Conservation (phyloP, 805 yeast species). For the Barnettozyma salicaria region DNA sequence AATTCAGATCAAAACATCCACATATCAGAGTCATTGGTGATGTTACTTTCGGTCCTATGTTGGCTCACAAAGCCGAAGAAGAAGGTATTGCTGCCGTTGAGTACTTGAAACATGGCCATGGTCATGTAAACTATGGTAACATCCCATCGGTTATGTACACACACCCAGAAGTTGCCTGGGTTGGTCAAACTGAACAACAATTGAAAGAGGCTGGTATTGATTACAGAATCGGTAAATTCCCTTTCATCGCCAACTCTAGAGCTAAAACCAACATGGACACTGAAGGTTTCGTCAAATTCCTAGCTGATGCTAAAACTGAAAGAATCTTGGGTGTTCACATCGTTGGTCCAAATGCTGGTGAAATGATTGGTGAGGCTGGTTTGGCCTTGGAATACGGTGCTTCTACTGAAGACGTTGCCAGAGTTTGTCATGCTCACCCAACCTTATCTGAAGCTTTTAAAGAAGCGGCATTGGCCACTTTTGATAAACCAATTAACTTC, state of each 20-base stretch:
- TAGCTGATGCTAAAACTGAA: conserved; percentile 96
- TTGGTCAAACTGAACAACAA: conserved; percentile 93
- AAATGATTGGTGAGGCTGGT: conserved; percentile 98
- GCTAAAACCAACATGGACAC: conserved; percentile 97
- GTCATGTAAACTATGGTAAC: conserved; percentile 96
- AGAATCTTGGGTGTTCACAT: conserved; percentile 95
- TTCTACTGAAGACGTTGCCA: conserved; percentile 93
- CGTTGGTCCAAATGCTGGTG: conserved; percentile 98
- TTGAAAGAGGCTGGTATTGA: conserved; percentile 87
- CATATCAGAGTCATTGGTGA: conserved; percentile 98
- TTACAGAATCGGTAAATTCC: conserved; percentile 95
- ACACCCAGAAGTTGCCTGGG: conserved; percentile 99
- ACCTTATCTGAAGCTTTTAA: conserved; percentile 96
- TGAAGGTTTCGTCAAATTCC: conserved; percentile 93
- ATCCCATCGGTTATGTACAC: conserved; percentile 99
- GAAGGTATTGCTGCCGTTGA: conserved; percentile 99
- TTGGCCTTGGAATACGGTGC: conserved; percentile 99
- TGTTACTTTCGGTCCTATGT: conserved; percentile 97
- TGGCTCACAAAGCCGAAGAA: conserved; percentile 99
- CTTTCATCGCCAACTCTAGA: conserved; percentile 98
- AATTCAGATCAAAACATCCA: conserved; percentile 85
- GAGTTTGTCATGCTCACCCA: conserved; percentile 99
- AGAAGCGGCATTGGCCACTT: conserved; percentile 94
- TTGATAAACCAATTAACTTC: conserved; percentile 85
- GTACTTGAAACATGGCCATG: conserved; percentile 86